Conservation (phyloP, 2,329 filamentous ascomycete genomes). For the Claviceps spartinae region DNA sequence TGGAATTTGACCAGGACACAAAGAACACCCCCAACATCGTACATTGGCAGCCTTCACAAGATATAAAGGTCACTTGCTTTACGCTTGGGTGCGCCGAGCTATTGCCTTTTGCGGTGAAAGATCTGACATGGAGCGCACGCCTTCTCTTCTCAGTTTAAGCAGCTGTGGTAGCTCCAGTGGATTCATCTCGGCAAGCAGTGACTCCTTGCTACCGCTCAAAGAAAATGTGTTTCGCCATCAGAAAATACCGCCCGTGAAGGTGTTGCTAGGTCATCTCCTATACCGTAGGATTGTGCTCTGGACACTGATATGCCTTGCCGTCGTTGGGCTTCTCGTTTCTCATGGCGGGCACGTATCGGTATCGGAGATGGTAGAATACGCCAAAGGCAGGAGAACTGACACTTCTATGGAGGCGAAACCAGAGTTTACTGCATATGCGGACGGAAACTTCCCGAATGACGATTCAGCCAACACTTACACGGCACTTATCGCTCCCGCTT, state of each 20-base stretch:
- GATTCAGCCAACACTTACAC: not conserved
- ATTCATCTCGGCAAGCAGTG: slow-evolving; percentile 17
- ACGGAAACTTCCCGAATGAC: not conserved
- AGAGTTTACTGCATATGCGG: not conserved
- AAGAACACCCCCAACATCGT: not conserved
- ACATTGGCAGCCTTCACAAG: not conserved
- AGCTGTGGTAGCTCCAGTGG: slow-evolving; percentile 21
- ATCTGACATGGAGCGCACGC: slow-evolving; percentile 14
- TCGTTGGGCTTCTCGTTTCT: slow-evolving; percentile 30
- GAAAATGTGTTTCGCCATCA: slow-evolving; percentile 21
- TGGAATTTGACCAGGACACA: not conserved
- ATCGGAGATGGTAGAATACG: slow-evolving; percentile 2
- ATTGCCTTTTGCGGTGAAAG: not conserved
- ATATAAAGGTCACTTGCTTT: not conserved
- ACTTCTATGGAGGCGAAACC: not conserved
- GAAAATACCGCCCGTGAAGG: slow-evolving; percentile 27
- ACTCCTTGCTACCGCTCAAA: slow-evolving; percentile 21
- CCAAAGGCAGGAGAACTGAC: not conserved
- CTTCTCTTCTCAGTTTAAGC: slow-evolving; percentile 21
- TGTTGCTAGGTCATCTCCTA: slow-evolving; percentile 36
- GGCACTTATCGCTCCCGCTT: not conserved
- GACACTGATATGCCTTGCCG: slow-evolving; percentile 26
- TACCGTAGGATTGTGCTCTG: slow-evolving; percentile 40
- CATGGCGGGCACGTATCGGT: slow-evolving; percentile 15
- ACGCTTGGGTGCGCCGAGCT: not conserved